Evolutionary conservation across 495 filamentous ascomycete species (phyloP).

Genomic region (Podospora conica): DNA sequence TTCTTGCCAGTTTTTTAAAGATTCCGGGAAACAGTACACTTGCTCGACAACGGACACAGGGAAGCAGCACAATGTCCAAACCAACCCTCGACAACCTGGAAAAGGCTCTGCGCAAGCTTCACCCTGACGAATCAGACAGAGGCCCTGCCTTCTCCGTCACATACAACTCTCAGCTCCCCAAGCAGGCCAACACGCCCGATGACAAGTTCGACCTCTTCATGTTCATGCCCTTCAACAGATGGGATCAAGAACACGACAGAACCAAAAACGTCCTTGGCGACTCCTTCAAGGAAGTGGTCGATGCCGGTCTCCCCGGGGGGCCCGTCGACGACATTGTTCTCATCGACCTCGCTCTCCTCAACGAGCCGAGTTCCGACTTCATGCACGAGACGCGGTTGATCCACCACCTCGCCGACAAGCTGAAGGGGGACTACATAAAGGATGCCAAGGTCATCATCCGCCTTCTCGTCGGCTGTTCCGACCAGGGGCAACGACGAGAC

Average conservation of each 20-base stretch:
- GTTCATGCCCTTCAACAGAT: background rate
- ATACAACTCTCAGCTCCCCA: background rate
- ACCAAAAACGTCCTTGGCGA: background rate
- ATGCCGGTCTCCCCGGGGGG: background rate
- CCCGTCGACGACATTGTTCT: background rate
- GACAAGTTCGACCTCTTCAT: background rate
- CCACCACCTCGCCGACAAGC: background rate
- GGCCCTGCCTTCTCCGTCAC: background rate
- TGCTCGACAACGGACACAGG: too few relatives aligned
- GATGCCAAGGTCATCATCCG: background rate
- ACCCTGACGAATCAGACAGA: background rate
- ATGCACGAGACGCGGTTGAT: background rate
- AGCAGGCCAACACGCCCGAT: too few relatives aligned
- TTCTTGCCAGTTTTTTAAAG: too few relatives aligned
- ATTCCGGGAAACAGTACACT: too few relatives aligned
- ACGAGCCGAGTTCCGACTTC: background rate
- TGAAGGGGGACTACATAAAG: background rate
- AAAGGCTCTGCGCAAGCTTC: background rate
- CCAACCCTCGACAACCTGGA: background rate
- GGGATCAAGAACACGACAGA: background rate
- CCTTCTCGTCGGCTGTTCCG: background rate
- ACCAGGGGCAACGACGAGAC: background rate
- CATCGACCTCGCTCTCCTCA: background rate
- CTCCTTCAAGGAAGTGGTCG: background rate
- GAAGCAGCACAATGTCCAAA: too few relatives aligned